These are phyloP conservation scores for Rosa chinensis DNA, from an alignment of 306 rosid genomes.

Conservation along the genomic window DNA sequence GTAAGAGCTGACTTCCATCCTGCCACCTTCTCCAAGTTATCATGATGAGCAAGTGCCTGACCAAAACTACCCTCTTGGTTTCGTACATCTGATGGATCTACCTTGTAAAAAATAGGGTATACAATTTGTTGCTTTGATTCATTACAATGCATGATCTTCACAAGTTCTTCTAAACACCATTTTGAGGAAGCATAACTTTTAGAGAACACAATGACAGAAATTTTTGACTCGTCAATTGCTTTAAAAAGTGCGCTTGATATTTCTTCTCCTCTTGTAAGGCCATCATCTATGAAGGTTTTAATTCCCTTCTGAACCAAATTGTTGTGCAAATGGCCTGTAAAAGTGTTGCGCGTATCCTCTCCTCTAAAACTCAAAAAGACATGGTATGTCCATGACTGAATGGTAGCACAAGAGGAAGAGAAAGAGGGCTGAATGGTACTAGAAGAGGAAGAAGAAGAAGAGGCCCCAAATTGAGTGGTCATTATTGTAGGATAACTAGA, in stretches of 20 bases:
- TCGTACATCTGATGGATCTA: not conserved
- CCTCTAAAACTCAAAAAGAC: not conserved
- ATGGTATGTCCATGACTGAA: too few species aligned
- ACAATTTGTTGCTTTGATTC: not conserved
- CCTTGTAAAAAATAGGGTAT: not conserved
- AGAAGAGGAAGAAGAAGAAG: too few species aligned
- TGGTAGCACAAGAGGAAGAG: too few species aligned
- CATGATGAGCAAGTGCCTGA: not conserved
- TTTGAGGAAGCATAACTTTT: not conserved
- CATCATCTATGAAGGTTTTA: not conserved
- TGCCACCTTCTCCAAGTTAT: not conserved
- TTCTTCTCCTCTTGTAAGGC: not conserved
- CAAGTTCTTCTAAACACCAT: not conserved
- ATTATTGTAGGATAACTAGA: too few species aligned
- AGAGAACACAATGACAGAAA: not conserved
- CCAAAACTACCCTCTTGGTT: not conserved
- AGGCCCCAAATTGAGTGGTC: too few species aligned
- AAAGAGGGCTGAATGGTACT: too few species aligned
- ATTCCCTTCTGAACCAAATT: not conserved
- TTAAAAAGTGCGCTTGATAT: not conserved
- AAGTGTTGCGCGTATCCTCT: not conserved
- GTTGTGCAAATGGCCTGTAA: not conserved
- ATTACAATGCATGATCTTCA: not conserved
- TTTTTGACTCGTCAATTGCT: not conserved
- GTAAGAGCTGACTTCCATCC: not conserved